Conservation (phyloP, 345 rosid species). For the Moringa oleifera region DNA sequence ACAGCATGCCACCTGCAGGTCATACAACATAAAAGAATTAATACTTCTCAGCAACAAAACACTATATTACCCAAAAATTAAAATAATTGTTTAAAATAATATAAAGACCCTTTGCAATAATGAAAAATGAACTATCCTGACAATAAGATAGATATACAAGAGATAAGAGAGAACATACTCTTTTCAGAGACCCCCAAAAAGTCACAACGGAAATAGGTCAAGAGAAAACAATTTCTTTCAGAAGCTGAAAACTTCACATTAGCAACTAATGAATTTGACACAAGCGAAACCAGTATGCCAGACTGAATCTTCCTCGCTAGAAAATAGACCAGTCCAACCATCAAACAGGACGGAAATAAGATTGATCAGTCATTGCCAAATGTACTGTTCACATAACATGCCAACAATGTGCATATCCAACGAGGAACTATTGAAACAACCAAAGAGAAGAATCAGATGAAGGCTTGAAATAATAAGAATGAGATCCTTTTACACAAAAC, state of each 20-base stretch:
- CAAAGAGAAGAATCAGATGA: no score
- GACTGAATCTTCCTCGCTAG: not conserved
- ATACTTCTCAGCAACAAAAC: not conserved
- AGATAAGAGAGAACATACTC: constrained; percentile 31
- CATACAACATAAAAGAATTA: not conserved
- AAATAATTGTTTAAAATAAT: not conserved
- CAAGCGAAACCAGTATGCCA: not conserved
- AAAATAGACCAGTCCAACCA: not conserved
- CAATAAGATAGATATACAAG: not conserved
- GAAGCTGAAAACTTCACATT: constrained; percentile 6
- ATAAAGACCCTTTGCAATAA: not conserved
- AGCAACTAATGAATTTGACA: constrained; percentile 5
- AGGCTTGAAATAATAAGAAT: no score
- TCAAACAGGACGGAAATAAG: not conserved
- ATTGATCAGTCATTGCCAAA: no score
- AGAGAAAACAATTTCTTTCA: constrained; percentile 21
- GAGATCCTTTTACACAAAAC: no score
- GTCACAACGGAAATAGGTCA: constrained; percentile 16
- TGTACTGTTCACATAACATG: no score
- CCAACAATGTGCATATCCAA: no score
- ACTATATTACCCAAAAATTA: not conserved
- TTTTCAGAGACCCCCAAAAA: constrained; percentile 16
- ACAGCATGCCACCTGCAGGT: constrained; percentile 83
- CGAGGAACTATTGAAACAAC: no score
- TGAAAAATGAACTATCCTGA: not conserved